phyloP scores from a whole-genome alignment of 225 moss, liverwort and hornwort genomes.

The Straminergon stramineum region DNA sequence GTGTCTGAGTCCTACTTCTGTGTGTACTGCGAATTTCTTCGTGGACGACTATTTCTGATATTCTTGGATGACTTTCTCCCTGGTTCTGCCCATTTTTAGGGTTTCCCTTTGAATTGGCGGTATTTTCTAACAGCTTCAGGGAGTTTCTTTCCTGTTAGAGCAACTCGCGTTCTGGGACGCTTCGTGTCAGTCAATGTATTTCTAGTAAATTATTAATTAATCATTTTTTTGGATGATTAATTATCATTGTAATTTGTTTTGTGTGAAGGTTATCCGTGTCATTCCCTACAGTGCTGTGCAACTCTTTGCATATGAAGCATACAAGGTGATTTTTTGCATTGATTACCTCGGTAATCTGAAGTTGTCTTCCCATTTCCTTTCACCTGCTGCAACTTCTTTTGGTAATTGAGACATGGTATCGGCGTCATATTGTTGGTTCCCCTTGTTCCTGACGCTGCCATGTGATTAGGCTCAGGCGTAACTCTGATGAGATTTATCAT shows the following conservation, averaged over 20 bases:
- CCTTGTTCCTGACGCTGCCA: background rate
- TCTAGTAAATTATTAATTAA: background rate
- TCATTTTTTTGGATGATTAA: background rate
- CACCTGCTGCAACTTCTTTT: background rate
- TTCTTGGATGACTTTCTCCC: background rate
- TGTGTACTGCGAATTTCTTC: background rate
- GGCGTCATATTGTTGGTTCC: background rate
- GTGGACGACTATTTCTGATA: background rate
- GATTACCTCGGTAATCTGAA: background rate
- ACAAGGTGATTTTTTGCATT: conserved; percentile 43
- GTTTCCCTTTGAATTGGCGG: background rate
- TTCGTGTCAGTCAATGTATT: background rate
- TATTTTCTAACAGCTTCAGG: background rate
- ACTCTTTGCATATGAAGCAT: conserved; percentile 78
- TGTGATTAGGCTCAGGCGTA: background rate
- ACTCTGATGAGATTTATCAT: background rate
- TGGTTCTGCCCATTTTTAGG: background rate
- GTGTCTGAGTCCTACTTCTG: background rate
- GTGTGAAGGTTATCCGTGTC: conserved; percentile 62
- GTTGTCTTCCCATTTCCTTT: background rate
- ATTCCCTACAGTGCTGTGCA: conserved; percentile 95
- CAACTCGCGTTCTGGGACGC: background rate
- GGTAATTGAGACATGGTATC: background rate
- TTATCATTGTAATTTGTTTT: background rate
- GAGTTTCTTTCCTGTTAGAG: background rate